These are phyloP conservation scores for Aspergillus carlsbadensis DNA, from an alignment of 495 filamentous ascomycete genomes.

Conservation along the genomic window DNA sequence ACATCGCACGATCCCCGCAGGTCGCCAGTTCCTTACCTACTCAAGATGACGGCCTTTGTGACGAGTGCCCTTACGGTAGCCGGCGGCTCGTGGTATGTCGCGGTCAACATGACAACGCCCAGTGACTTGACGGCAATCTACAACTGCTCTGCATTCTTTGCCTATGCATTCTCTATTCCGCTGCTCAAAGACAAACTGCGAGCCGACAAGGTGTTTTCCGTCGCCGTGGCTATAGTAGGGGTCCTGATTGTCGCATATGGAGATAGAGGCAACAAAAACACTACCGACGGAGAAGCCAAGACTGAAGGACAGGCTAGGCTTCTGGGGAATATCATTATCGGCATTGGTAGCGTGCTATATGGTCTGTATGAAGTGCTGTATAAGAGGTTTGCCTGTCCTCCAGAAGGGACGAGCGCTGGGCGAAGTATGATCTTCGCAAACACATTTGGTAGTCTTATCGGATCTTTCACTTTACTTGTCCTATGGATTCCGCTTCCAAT, in stretches of 20 bases:
- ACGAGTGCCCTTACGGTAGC: slow-evolving; percentile 87
- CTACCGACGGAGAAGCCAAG: slow-evolving; percentile 47
- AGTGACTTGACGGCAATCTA: slow-evolving; percentile 96
- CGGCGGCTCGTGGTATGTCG: slow-evolving; percentile 92
- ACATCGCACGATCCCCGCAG: slow-evolving; percentile 43
- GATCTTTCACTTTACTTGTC: slow-evolving; percentile 76
- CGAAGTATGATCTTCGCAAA: slow-evolving; percentile 92
- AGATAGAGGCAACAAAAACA: slow-evolving; percentile 53
- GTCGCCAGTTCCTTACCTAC: slow-evolving; percentile 70
- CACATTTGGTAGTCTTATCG: slow-evolving; percentile 83
- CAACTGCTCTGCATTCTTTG: slow-evolving; percentile 98
- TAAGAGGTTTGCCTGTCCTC: slow-evolving; percentile 88
- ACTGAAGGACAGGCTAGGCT: slow-evolving; percentile 59
- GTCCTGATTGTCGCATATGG: slow-evolving; percentile 94
- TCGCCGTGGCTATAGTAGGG: slow-evolving; percentile 80
- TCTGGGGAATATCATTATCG: slow-evolving; percentile 87
- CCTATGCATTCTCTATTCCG: slow-evolving; percentile 91
- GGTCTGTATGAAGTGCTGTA: slow-evolving; percentile 97
- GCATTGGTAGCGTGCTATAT: slow-evolving; percentile 89
- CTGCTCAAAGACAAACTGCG: slow-evolving; percentile 80
- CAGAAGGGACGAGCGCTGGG: slow-evolving; percentile 76
- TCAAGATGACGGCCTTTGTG: slow-evolving; percentile 74
- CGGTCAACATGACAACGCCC: slow-evolving; percentile 87
- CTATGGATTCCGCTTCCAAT: slow-evolving; percentile 92
- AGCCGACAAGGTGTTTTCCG: slow-evolving; percentile 77